Percentiles rank a stretch among this genome's conserved stretches.
These are phyloP conservation scores for Biscogniauxia sp. DNA, from an alignment of 2,329 filamentous ascomycete species.

Conservation along the genomic window DNA sequence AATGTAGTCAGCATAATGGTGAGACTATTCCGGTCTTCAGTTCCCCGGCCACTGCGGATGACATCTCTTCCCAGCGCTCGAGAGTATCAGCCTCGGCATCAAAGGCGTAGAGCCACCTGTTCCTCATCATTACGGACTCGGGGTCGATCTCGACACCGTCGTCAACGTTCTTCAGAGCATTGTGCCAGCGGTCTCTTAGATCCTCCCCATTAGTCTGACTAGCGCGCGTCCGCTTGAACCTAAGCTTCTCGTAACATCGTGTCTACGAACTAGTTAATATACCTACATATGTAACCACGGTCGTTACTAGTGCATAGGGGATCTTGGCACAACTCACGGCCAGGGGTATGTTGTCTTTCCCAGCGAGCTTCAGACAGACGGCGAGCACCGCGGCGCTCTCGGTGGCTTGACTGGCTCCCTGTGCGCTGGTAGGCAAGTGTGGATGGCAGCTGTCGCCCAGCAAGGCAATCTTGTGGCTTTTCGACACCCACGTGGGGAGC, in stretches of 20 bases:
- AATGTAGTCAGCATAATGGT: slow-evolving; percentile 32
- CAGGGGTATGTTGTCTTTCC: slow-evolving; percentile 38
- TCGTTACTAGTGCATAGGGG: too few relatives aligned
- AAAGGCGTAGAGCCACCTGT: slow-evolving; percentile 45
- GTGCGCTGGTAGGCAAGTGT: slow-evolving; percentile 51
- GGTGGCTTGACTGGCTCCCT: slow-evolving; percentile 52
- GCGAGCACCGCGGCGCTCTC: slow-evolving; percentile 50
- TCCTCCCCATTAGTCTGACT: slow-evolving; percentile 45
- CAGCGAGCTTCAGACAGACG: slow-evolving; percentile 42
- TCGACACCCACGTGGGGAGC: slow-evolving; percentile 49
- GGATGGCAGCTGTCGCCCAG: slow-evolving; percentile 55
- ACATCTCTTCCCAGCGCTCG: slow-evolving; percentile 41
- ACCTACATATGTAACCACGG: background rate
- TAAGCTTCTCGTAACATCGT: slow-evolving; percentile 42
- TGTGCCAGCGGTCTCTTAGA: slow-evolving; percentile 43
- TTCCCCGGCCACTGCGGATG: slow-evolving; percentile 35
- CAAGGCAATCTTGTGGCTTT: slow-evolving; percentile 47
- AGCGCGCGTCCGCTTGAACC: slow-evolving; percentile 38
- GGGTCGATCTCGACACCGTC: slow-evolving; percentile 43
- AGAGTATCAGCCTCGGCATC: slow-evolving; percentile 45
- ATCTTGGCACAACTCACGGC: slow-evolving; percentile 30
- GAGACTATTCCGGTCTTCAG: slow-evolving; percentile 36
- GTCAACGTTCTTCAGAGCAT: slow-evolving; percentile 39
- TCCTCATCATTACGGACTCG: slow-evolving; percentile 45
- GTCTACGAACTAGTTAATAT: slow-evolving; percentile 28